These are phyloP conservation scores for Populus nigra DNA, from an alignment of 345 rosid genomes.

Conservation along the genomic window DNA sequence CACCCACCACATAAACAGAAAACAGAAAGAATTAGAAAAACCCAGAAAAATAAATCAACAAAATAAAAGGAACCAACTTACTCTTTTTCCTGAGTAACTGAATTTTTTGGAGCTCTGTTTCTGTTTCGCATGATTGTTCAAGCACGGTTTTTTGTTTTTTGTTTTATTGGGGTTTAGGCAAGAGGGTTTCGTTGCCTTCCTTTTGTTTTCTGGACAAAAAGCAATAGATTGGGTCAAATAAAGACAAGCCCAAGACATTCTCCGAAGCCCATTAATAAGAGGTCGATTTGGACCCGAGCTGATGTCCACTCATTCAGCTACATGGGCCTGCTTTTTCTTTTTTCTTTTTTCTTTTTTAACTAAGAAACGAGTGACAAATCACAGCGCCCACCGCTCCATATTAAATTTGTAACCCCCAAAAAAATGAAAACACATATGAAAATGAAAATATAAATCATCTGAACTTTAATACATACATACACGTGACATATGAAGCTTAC, in stretches of 20 bases:
- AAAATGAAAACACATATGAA: too few relatives aligned
- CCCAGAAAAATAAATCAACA: not conserved
- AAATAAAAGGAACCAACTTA: not conserved
- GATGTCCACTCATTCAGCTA: not conserved
- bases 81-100: slow-evolving; percentile 21
- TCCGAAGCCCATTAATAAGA: not conserved
- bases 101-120: slow-evolving; percentile 4
- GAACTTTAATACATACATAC: too few relatives aligned
- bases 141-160: too few relatives aligned
- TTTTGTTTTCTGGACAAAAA: not conserved
- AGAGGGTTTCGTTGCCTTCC: not conserved
- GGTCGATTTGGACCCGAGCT: not conserved
- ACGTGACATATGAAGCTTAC: too few relatives aligned
- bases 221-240: not conserved
- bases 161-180: not conserved
- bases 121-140: slow-evolving; percentile 15
- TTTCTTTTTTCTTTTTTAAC: not conserved
- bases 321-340: not conserved
- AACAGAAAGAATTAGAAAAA: not conserved
- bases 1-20: not conserved
- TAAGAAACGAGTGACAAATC: not conserved
- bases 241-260: not conserved
- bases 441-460: too few relatives aligned
- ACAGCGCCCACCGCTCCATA: too few relatives aligned
- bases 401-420: too few relatives aligned